Conservation (phyloP, 192 early-diverging fungal species). For the Rhizoclosmatium globosum region DNA sequence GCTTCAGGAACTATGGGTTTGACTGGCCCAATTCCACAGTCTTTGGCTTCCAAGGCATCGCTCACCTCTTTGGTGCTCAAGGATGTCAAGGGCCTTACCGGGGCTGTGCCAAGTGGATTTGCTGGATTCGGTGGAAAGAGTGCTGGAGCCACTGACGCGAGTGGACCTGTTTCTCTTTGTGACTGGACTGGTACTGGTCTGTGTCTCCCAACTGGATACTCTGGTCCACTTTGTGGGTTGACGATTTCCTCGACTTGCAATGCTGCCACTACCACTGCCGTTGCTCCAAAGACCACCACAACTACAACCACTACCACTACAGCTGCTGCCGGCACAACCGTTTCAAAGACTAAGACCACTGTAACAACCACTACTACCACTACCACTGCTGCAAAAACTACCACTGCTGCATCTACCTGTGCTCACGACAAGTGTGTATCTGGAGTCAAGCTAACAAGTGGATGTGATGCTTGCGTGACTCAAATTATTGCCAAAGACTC, state of each 20-base stretch:
- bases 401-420: too few relatives aligned
- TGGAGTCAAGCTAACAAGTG: too few relatives aligned
- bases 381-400: too few relatives aligned
- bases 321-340: too few relatives aligned
- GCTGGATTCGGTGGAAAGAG: background rate
- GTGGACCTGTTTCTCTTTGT: background rate
- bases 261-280: too few relatives aligned
- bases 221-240: constrained; percentile 55
- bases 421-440: too few relatives aligned
- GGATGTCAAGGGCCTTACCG: background rate
- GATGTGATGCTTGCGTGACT: too few relatives aligned
- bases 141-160: background rate
- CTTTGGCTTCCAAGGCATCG: background rate
- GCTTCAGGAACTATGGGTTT: background rate
- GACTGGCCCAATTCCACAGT: background rate
- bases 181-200: background rate
- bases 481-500: too few relatives aligned
- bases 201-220: constrained; percentile 2
- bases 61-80: background rate
- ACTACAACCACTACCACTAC: too few relatives aligned
- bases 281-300: constrained; percentile 52
- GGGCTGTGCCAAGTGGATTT: background rate
- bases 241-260: constrained; percentile 51
- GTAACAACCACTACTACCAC: too few relatives aligned
- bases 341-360: too few relatives aligned